Evolutionary conservation across 148 eudicot species (phyloP).

Genomic region (Rhododendron ferrugineum): DNA sequence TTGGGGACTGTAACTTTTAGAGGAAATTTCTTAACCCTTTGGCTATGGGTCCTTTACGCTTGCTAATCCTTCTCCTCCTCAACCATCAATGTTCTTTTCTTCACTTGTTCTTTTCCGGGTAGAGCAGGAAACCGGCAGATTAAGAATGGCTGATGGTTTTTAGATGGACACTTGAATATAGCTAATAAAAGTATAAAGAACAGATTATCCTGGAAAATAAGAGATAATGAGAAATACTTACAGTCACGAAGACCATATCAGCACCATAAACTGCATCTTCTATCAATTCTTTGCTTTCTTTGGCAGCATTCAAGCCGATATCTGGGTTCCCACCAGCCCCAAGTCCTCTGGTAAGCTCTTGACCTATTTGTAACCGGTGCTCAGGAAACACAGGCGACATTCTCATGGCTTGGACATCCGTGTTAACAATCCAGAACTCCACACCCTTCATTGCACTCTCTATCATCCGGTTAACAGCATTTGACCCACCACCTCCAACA

Average conservation of each 20-base stretch:
- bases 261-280: conserved; percentile 92
- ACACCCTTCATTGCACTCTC: conserved; percentile 95
- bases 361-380: conserved; percentile 89
- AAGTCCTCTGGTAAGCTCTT: conserved; percentile 91
- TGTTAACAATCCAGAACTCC: conserved; percentile 95
- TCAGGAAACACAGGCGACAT: conserved; percentile 85
- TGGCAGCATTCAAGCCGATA: conserved; percentile 92
- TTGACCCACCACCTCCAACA: conserved; percentile 98
- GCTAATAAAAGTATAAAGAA: neutral
- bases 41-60: neutral
- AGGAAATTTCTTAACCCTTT: neutral
- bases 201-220: conserved; percentile 2
- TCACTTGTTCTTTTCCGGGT: neutral
- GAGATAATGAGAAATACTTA: conserved; percentile 28
- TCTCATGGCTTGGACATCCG: conserved; percentile 94
- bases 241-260: conserved; percentile 98
- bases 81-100: neutral
- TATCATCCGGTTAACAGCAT: conserved; percentile 97
- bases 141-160: neutral
- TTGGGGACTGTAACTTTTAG: neutral
- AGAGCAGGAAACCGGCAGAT: neutral
- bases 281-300: conserved; percentile 71
- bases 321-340: conserved; percentile 99
- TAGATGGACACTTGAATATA: neutral
- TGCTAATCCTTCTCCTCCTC: neutral